Conservation (phyloP, 176 grass and related monocot genomes). For the Musa troglodytarum region DNA sequence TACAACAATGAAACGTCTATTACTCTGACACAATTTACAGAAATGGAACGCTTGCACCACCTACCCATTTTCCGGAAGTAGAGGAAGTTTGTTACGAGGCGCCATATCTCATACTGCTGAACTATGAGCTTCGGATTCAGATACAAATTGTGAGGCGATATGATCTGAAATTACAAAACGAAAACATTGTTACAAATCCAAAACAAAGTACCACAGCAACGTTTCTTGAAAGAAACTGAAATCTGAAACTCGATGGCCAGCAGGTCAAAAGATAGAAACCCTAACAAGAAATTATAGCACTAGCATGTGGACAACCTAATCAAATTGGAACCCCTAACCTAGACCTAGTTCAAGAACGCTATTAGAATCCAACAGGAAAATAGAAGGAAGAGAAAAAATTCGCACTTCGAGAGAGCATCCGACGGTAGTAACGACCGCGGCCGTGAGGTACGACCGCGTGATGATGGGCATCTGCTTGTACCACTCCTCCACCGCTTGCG, state of each 20-base stretch:
- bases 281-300: neutral
- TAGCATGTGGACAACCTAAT: neutral
- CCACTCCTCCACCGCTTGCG: conserved; percentile 97
- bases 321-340: too few species aligned
- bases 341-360: too few species aligned
- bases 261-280: neutral
- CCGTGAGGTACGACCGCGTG: conserved; percentile 97
- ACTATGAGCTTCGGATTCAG: conserved; percentile 77
- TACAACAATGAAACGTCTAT: too few species aligned
- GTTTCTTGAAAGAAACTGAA: neutral
- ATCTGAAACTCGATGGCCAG: too few species aligned
- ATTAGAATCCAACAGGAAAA: neutral
- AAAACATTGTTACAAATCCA: neutral
- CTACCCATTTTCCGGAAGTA: conserved; percentile 99
- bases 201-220: neutral
- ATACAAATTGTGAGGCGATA: conserved; percentile 79
- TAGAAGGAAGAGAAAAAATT: neutral
- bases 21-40: too few species aligned
- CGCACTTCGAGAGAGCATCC: conserved; percentile 92
- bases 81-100: conserved; percentile 95
- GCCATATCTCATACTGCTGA: conserved; percentile 93
- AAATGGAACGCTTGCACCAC: neutral
- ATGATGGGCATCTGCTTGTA: conserved; percentile 99
- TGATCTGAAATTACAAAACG: conserved; percentile 48
- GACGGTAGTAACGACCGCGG: conserved; percentile 82